Evolutionary conservation across 192 early-diverging fungal genomes (phyloP), one percentile per base, ranked within the genome.

Genomic region (Backusella psychrophila): DNA sequence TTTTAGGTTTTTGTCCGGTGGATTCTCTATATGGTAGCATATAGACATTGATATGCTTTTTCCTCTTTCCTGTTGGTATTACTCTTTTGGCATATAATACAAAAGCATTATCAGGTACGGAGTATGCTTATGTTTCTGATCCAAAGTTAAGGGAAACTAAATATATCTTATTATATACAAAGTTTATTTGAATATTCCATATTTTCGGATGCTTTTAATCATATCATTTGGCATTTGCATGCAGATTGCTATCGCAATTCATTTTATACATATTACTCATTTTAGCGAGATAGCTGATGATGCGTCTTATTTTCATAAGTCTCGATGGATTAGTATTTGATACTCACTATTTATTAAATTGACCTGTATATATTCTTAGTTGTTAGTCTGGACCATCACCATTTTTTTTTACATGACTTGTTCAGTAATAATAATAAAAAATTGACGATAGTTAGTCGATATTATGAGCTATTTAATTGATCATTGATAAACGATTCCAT

Each of bases 41-140:
- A 29, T 29, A 29, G 29, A 29, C 29, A 38, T 38, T 38, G 7
- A 9, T 38, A 38, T 38, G 36, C 36, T 38, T 38, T 38, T 7
- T 4, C 9, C 36, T 38, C 36, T 38, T 38, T 38, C 36, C 36
- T 38, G 87, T 97, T 39, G 93, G 89, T 78, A 82, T 90, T 23
- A 83, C 94, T 15, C 89, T 93, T 9, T 84, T 95, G 8, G 92
- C 90, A 7, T 94, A 91, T 19, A 93, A 95, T 74, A 80, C 90
- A 0, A 90, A 90, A 21, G 94, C 94, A 2, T 69, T 94, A 69
- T 87, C 82, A 69, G 69, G 72, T 76, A 73, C 21, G n/a, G 1
- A n/a, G 23, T 14, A n/a, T 29, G 29, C 1, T 29, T 29, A 29
- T 29, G 29, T 29, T 29, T 2, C n/a, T 53, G 7, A n/a, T n/a